These are phyloP conservation scores for Pelargonium nanum DNA, from an alignment of 345 rosid species.

Conservation along the genomic window DNA sequence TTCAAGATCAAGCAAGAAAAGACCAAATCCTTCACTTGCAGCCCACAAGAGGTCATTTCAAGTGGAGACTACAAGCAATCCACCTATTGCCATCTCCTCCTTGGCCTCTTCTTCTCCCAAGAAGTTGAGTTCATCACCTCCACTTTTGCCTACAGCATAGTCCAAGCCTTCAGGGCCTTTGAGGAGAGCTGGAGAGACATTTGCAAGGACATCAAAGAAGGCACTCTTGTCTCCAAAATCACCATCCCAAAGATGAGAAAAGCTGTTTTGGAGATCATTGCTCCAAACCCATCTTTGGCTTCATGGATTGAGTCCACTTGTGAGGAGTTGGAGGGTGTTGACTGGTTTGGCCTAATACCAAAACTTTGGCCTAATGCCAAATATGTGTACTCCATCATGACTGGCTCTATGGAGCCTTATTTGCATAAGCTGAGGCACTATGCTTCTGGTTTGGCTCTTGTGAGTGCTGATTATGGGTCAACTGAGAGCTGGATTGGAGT, in stretches of 20 bases:
- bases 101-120: constrained; percentile 54
- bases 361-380: constrained; percentile 85
- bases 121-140: constrained; percentile 72
- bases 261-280: constrained; percentile 46
- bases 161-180: constrained; percentile 63
- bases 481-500: constrained; percentile 97
- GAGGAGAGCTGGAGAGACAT: constrained; percentile 76
- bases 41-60: constrained; percentile 69
- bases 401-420: constrained; percentile 85
- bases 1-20: constrained; percentile 66
- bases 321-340: constrained; percentile 27
- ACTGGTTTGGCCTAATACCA: constrained; percentile 53
- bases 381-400: constrained; percentile 86
- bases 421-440: constrained; percentile 65
- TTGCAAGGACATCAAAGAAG: constrained; percentile 48
- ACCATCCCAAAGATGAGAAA: constrained; percentile 38
- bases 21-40: constrained; percentile 68
- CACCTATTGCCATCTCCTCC: constrained; percentile 84
- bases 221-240: constrained; percentile 45
- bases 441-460: constrained; percentile 54
- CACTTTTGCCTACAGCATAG: constrained; percentile 71
- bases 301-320: constrained; percentile 37
- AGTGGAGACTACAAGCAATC: constrained; percentile 72
- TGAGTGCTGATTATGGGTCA: constrained; percentile 86
- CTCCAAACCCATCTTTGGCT: constrained; percentile 50